Evolutionary conservation across 2,329 filamentous ascomycete species (phyloP).

Genomic region (Diaporthe destruens): DNA sequence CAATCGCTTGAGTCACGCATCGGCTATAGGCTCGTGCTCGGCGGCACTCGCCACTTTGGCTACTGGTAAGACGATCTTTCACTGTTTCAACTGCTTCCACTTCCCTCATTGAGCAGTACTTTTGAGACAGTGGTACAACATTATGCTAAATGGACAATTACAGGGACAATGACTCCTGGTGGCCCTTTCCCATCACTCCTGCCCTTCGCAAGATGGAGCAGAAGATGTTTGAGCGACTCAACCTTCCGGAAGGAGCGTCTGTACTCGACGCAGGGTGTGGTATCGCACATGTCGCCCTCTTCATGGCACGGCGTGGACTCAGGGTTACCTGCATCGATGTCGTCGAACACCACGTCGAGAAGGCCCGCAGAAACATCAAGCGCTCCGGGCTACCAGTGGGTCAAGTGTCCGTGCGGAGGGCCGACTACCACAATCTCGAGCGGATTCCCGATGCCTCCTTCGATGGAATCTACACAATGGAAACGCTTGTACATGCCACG

Average conservation of each 20-base stretch:
- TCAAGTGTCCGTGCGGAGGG: slow-evolving; percentile 53
- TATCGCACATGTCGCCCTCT: slow-evolving; percentile 61
- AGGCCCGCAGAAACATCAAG: slow-evolving; percentile 57
- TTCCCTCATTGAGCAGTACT: no score
- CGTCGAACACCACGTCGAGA: slow-evolving; percentile 59
- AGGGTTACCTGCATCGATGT: slow-evolving; percentile 62
- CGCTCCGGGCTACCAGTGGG: slow-evolving; percentile 49
- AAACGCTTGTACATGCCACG: slow-evolving; percentile 68
- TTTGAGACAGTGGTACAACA: no score
- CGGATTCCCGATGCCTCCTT: slow-evolving; percentile 53
- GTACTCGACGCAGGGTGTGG: slow-evolving; percentile 67
- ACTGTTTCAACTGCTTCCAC: no score
- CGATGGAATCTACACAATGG: slow-evolving; percentile 68
- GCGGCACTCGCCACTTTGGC: slow-evolving; percentile 64
- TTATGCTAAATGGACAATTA: no score
- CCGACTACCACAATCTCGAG: slow-evolving; percentile 66
- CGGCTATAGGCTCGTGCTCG: slow-evolving; percentile 58
- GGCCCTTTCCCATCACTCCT: slow-evolving; percentile 60
- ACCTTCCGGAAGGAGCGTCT: slow-evolving; percentile 54
- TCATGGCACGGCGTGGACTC: slow-evolving; percentile 57
- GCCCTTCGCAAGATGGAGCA: slow-evolving; percentile 64
- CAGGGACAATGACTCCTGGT: slow-evolving; percentile 56
- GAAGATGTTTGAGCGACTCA: slow-evolving; percentile 55
- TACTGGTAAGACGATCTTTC: slow-evolving; percentile 50
- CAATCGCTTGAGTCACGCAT: slow-evolving; percentile 58